These are phyloP conservation scores for Cyberlindnera galapagoensis DNA, from an alignment of 805 yeast genomes.

Conservation along the genomic window DNA sequence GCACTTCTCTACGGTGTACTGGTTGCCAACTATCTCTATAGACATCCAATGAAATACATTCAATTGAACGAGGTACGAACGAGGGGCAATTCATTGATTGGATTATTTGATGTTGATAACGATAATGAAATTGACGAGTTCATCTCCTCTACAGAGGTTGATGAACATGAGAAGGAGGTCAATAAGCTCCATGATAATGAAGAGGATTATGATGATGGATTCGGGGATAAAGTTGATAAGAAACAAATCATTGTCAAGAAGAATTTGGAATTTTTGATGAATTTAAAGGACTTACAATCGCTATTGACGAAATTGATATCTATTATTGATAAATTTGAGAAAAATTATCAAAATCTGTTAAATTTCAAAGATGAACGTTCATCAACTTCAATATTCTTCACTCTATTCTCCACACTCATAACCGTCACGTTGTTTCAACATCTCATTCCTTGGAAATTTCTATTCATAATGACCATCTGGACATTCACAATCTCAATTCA, in stretches of 20 bases:
- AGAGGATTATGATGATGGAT: constrained; percentile 16
- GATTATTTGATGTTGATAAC: constrained; percentile 29
- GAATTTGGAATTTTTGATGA: constrained; percentile 40
- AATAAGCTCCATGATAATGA: constrained; percentile 5
- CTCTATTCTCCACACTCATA: constrained; percentile 32
- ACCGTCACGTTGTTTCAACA: constrained; percentile 37
- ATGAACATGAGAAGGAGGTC: constrained; percentile 7
- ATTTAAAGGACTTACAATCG: constrained; percentile 70
- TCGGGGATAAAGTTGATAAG: constrained; percentile 18
- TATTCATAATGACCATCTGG: constrained; percentile 60
- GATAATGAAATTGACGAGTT: constrained; percentile 20
- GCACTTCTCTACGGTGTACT: constrained; percentile 50
- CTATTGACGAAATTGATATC: constrained; percentile 49
- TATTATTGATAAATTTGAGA: constrained; percentile 44
- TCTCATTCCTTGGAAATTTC: constrained; percentile 57
- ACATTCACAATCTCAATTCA: constrained; percentile 43
- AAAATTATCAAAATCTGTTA: constrained; percentile 52
- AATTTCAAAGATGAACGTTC: constrained; percentile 65
- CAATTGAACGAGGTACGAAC: constrained; percentile 31
- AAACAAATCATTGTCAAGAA: constrained; percentile 21
- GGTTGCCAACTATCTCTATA: constrained; percentile 60
- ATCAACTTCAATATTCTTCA: constrained; percentile 54
- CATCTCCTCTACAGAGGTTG: constrained; percentile 6
- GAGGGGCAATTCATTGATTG: constrained; percentile 50
- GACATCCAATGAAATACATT: constrained; percentile 56